Conservation (phyloP, 2,329 filamentous ascomycete species). For the Aspergillus flavus region DNA sequence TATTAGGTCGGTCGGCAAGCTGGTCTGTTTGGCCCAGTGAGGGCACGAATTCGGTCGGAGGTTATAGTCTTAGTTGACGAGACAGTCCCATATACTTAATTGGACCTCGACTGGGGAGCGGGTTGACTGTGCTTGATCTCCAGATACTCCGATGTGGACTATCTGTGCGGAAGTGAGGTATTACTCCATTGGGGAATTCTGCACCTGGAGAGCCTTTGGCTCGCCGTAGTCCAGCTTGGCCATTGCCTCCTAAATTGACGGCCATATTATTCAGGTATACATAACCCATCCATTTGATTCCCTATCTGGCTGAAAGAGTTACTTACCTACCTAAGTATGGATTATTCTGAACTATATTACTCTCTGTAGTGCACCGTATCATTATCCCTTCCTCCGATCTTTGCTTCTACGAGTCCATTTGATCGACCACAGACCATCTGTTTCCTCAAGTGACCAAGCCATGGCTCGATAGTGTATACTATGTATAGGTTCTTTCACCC, state of each 20-base stretch:
- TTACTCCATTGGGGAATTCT: slow-evolving; percentile 25
- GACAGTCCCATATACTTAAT: not conserved
- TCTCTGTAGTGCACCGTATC: not conserved
- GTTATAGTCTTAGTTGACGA: not conserved
- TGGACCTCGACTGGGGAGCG: not conserved
- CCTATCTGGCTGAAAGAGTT: too few relatives aligned
- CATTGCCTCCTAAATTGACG: not conserved
- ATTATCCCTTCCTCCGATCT: not conserved
- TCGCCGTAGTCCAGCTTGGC: slow-evolving; percentile 10
- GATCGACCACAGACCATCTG: not conserved
- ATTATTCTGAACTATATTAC: too few relatives aligned
- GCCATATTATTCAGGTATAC: not conserved
- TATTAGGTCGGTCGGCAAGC: not conserved
- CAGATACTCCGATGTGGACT: slow-evolving; percentile 6
- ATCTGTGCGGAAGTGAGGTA: slow-evolving; percentile 23
- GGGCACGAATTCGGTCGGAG: not conserved
- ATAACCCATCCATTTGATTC: not conserved
- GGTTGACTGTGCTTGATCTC: not conserved
- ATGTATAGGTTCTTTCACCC: not conserved
- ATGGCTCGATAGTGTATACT: not conserved
- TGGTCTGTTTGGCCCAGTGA: not conserved
- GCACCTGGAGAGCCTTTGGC: slow-evolving; percentile 5
- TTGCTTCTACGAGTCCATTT: not conserved
- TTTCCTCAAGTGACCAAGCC: not conserved
- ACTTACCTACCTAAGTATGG: too few relatives aligned